Base-by-base conservation (phyloP, 2,329 filamentous ascomycete genomes). In the Sporothrix curviconia region DNA sequence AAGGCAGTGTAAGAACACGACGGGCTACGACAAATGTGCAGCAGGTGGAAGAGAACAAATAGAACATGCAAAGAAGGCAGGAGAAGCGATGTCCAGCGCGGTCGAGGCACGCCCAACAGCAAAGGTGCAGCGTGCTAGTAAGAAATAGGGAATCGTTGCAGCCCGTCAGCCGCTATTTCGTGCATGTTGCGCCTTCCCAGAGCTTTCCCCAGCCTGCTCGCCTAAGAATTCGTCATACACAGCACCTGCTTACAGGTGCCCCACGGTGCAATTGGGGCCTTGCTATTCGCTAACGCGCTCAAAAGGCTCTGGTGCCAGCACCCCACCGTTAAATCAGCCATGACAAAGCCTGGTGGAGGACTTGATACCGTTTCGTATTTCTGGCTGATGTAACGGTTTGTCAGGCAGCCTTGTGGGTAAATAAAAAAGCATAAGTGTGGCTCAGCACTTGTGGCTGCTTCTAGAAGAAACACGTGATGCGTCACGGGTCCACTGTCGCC, bases 271-370 rank as follows among this genome's bases (percentile, higher is more conserved):
- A 22, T 7, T 2, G 39, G 4, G 43, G 19, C 25, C 4, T 34
- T 44, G 24, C 22, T 19, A 43, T 19, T 19, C 42, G 42, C 12
- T 22, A 3, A 28, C 14, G 6, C 12, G 17, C 39, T 8, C 25
- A 32, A 30, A 44, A n/a, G 22, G 34, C 17, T 25, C 28, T n/a
- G 37, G 19, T 5, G 3, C 12, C 14, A 17, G 34, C n/a, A n/a
- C n/a, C n/a, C n/a, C n/a, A n/a, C n/a, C n/a, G n/a, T n/a, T 59
- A 57, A 61, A 53, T 62, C 59, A 62, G 57, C 59, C 50, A 62
- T 62, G 53, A 62, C 61, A 61, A 62, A 62, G 47, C 50, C 6
- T 34, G 15, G 37, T 25, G 19, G 32, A 30, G 17, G 15, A 44
- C 30, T 42, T 3, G 22, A 15, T 9, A n/a, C 19, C 14, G 6